Evolutionary conservation across 2,329 filamentous ascomycete genomes (phyloP).

Genomic region (Mycogone perniciosa): DNA sequence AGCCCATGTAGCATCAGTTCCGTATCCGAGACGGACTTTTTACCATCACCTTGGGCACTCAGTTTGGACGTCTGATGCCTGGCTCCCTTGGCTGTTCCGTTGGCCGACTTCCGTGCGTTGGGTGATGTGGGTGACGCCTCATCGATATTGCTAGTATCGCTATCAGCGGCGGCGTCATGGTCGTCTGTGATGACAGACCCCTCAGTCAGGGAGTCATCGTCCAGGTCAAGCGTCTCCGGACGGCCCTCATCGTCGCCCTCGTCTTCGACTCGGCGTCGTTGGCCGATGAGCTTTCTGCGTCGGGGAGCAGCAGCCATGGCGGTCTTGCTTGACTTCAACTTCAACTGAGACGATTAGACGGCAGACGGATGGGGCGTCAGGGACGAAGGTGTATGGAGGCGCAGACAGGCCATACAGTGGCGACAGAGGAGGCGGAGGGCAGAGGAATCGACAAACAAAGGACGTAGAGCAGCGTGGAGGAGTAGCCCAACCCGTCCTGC

Average conservation of each 20-base stretch:
- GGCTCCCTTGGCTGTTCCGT: conserved; percentile 34
- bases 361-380: conserved; percentile 25
- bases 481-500: conserved; percentile 18
- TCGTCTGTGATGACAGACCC: conserved; percentile 58
- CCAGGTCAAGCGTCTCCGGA: conserved; percentile 48
- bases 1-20: conserved; percentile 54
- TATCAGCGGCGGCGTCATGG: conserved; percentile 52
- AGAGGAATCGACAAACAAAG: conserved; percentile 11
- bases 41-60: conserved; percentile 28
- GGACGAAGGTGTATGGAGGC: conserved; percentile 22
- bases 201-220: conserved; percentile 61
- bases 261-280: conserved; percentile 62
- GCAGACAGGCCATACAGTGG: conserved; percentile 25
- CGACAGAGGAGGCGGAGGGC: conserved; percentile 4
- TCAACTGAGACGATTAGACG: conserved; percentile 21
- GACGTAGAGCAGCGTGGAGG: neutral
- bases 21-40: conserved; percentile 42
- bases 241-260: conserved; percentile 63
- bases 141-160: conserved; percentile 58
- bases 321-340: conserved; percentile 17
- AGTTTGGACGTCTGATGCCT: conserved; percentile 28
- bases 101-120: conserved; percentile 35
- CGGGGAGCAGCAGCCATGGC: conserved; percentile 39
- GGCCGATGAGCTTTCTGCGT: conserved; percentile 60
- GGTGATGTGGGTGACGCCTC: conserved; percentile 47